Conservation (phyloP, 805 yeast genomes). For the Yarrowia sp. region DNA sequence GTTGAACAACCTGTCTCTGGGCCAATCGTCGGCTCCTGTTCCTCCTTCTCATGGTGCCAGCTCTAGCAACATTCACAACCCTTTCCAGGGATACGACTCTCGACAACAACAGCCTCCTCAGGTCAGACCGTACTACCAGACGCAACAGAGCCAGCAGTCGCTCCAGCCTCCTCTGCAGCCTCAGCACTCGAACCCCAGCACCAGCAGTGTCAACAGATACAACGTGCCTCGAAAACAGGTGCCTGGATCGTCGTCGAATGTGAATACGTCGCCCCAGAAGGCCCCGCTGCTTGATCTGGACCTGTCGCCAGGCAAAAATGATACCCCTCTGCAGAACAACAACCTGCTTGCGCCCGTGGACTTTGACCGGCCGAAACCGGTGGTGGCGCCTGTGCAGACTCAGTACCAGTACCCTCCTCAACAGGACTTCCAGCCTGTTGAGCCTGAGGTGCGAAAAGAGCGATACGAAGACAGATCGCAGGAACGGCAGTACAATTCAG, state of each 20-base stretch:
- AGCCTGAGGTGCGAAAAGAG: constrained; percentile 17
- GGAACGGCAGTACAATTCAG: constrained; percentile 23
- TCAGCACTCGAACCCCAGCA: neutral
- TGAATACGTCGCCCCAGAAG: constrained; percentile 13
- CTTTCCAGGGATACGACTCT: constrained; percentile 32
- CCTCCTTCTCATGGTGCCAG: constrained; percentile 20
- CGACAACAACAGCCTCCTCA: constrained; percentile 34
- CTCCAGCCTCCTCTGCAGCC: constrained; percentile 11
- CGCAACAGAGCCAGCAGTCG: constrained; percentile 16
- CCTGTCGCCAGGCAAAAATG: constrained; percentile 34
- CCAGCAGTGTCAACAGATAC: constrained; percentile 29
- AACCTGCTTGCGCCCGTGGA: constrained; percentile 7
- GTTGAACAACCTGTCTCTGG: constrained; percentile 1
- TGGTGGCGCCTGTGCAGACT: constrained; percentile 21
- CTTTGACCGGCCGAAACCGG: constrained; percentile 16
- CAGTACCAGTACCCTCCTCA: constrained; percentile 29
- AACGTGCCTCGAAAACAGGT: constrained; percentile 26
- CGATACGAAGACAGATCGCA: constrained; percentile 27
- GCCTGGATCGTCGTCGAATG: constrained; percentile 19
- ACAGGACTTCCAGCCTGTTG: constrained; percentile 24
- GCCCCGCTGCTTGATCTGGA: constrained; percentile 38
- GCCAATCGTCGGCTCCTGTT: constrained; percentile 7
- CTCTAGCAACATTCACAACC: constrained; percentile 28
- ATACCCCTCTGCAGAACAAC: constrained; percentile 6
- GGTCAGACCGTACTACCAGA: constrained; percentile 32